Conservation (phyloP, 345 rosid genomes). For the Rhodamnia argentea region DNA sequence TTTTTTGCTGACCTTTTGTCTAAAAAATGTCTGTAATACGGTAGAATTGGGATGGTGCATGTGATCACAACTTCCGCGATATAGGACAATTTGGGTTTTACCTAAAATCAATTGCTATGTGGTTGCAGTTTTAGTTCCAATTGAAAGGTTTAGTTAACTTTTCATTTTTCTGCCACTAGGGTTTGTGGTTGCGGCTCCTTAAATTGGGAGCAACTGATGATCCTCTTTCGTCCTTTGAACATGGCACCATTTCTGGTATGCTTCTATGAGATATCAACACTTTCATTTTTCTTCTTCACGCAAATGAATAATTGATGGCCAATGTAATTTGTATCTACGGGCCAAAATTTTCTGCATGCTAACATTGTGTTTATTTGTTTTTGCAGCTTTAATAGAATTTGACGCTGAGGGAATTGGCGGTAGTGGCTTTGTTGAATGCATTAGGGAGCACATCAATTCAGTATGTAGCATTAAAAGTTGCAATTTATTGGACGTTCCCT, state of each 20-base stretch:
- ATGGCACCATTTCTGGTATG: slow-evolving; percentile 94
- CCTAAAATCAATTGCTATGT: neutral
- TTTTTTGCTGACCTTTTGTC: neutral
- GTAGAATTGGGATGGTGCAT: neutral
- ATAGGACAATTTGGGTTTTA: neutral
- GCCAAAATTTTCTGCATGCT: neutral
- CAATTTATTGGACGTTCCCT: slow-evolving; percentile 3
- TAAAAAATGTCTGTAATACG: neutral
- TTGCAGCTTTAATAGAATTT: slow-evolving; percentile 95
- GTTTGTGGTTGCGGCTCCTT: slow-evolving; percentile 91
- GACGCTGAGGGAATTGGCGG: slow-evolving; percentile 99
- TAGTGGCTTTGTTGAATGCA: slow-evolving; percentile 96
- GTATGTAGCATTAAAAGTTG: slow-evolving; percentile 31
- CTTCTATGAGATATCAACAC: slow-evolving; percentile 5
- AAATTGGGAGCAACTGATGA: slow-evolving; percentile 85
- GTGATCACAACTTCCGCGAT: neutral
- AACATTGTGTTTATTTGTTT: slow-evolving; percentile 8
- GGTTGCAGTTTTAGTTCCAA: neutral
- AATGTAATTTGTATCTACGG: neutral
- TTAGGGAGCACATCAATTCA: slow-evolving; percentile 88
- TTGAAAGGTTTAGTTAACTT: neutral
- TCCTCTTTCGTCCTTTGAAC: slow-evolving; percentile 98
- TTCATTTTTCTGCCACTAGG: slow-evolving; percentile 25
- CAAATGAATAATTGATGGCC: neutral
- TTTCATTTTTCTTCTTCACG: neutral